phyloP scores from a whole-genome alignment of 169 alveolate genomes.

The Cyclospora cayetanensis region DNA sequence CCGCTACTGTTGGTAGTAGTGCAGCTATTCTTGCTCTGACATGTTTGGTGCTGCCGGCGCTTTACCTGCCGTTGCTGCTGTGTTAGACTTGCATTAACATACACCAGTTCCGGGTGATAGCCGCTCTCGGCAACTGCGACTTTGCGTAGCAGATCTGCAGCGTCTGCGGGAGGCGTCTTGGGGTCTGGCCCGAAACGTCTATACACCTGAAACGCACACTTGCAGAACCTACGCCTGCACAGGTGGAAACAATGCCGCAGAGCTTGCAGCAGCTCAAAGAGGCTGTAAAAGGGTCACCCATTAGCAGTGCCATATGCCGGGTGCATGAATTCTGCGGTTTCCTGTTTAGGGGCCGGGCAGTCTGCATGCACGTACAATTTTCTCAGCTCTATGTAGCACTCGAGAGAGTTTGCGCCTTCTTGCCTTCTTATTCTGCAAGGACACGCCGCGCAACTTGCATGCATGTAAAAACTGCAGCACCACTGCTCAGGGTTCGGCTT shows the following conservation, averaged over 20 bases:
- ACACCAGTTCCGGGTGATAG: slow-evolving; percentile 25
- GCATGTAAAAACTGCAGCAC: not conserved
- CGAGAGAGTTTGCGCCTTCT: not conserved
- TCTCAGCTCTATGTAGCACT: not conserved
- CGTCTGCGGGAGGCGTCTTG: slow-evolving; percentile 12
- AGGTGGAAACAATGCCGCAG: too few relatives aligned
- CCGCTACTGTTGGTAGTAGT: not conserved
- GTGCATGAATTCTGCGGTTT: too few relatives aligned
- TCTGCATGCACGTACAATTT: not conserved
- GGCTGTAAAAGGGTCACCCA: too few relatives aligned
- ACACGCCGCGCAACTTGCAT: not conserved
- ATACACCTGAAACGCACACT: slow-evolving; percentile 7
- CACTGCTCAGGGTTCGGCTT: not conserved
- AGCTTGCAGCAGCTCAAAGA: too few relatives aligned
- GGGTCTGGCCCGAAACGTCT: not conserved
- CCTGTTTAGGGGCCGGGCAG: too few relatives aligned
- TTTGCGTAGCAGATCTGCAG: not conserved
- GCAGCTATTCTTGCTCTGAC: too few relatives aligned
- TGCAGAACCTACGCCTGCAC: not conserved
- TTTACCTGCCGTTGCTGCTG: not conserved
- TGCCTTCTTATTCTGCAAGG: not conserved
- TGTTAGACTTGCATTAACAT: not conserved
- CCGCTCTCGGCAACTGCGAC: not conserved
- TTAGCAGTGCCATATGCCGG: too few relatives aligned
- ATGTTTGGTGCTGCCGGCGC: not conserved